Evolutionary conservation across 2,329 filamentous ascomycete genomes (phyloP).

Genomic region (Xylaria polymorpha): DNA sequence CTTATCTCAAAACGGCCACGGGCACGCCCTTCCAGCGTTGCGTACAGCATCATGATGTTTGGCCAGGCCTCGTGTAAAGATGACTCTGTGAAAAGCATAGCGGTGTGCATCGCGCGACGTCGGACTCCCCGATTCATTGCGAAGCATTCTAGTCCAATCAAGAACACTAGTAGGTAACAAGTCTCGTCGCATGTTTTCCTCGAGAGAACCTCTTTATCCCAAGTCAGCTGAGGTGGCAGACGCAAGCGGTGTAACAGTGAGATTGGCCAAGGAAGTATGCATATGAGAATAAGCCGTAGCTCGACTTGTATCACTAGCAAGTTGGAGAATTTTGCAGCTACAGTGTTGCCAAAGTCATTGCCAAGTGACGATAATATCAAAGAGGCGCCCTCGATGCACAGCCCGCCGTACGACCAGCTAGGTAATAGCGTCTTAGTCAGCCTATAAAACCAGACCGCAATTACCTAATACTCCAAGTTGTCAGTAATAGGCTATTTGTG

Average conservation of each 20-base stretch:
- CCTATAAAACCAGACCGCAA: neutral
- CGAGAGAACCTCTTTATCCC: neutral
- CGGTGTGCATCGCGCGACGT: neutral
- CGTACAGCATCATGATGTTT: neutral
- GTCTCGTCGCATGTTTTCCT: neutral
- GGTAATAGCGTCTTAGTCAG: neutral
- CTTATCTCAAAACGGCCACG: neutral
- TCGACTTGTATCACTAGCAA: neutral
- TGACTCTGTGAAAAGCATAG: neutral
- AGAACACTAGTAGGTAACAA: neutral
- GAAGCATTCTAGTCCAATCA: neutral
- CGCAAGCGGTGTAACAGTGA: neutral
- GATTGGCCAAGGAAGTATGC: neutral
- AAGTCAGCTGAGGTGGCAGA: neutral
- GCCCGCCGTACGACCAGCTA: neutral
- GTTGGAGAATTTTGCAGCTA: neutral
- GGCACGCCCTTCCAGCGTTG: neutral
- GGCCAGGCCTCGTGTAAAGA: neutral
- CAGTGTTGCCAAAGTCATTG: neutral
- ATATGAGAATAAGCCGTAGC: slow-evolving; percentile 3
- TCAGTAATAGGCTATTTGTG: neutral
- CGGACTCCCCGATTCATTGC: slow-evolving; percentile 1
- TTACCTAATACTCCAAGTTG: neutral
- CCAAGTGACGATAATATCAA: neutral
- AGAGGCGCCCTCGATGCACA: neutral